Evolutionary conservation across 2,329 filamentous ascomycete species (phyloP).

Genomic region (Aspergillus phoenicis): DNA sequence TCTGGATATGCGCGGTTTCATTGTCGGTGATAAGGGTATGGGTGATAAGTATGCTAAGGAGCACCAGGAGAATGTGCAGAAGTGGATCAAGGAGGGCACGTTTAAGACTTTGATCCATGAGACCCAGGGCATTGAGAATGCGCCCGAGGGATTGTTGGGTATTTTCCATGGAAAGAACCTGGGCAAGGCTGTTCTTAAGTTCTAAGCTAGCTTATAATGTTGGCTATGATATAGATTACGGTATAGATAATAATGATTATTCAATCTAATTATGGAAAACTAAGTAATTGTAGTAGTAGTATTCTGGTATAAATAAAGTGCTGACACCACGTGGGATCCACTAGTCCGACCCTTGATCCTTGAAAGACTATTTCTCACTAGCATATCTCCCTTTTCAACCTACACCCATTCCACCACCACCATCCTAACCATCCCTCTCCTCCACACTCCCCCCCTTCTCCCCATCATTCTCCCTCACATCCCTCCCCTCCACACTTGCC

Average conservation of each 20-base stretch:
- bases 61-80: constrained; percentile 73
- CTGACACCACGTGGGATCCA: too few relatives aligned
- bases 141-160: constrained; percentile 70
- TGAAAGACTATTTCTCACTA: not conserved
- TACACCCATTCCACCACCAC: not conserved
- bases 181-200: constrained; percentile 80
- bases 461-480: not conserved
- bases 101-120: constrained; percentile 71
- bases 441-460: not conserved
- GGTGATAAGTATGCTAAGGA: constrained; percentile 67
- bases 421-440: not conserved
- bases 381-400: not conserved
- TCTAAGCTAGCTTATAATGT: constrained; percentile 30
- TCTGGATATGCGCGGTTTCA: constrained; percentile 71
- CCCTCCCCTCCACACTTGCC: not conserved
- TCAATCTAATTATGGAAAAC: not conserved
- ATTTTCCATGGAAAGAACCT: constrained; percentile 80
- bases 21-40: constrained; percentile 67
- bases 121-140: constrained; percentile 77
- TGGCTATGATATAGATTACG: constrained; percentile 21
- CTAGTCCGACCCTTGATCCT: too few relatives aligned
- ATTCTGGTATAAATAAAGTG: too few relatives aligned
- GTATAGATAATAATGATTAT: not conserved
- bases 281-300: too few relatives aligned
- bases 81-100: constrained; percentile 75